Base-by-base conservation (phyloP, 1,284 basidiomycete species). In the Xanthoconium separans region DNA sequence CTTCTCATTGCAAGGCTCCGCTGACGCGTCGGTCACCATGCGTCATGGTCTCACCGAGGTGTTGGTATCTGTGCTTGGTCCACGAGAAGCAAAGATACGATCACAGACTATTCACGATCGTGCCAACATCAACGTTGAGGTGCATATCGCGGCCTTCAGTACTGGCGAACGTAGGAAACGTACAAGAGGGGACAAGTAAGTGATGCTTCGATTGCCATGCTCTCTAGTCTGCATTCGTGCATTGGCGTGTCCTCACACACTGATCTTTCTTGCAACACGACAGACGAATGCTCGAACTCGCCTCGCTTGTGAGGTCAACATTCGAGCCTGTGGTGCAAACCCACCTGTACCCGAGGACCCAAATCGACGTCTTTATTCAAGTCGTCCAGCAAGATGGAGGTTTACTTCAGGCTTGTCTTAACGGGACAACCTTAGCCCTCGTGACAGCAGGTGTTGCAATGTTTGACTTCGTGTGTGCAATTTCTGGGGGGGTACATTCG, bases 271-370 rank as follows among this genome's bases (percentile, higher is more conserved):
- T 36, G 34, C 15, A 2, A 22, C 22, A 22, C 22, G 7, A 30
- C 49, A 98, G 96, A 71, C 92, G 95, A 18, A 81, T 93, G 54
- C 77, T 93, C 55, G 96, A 99, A 72, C 80, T 98, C 56, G 91
- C 88, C 2, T 81, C 91, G 2, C 85, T 88, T 13, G 87, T 99
- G 60, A 90, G 93, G 73, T 88, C 92, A 37, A 98, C 96, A 0
- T 98, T 99, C 65, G 95, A 98, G 68, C 93, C 95, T 41, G 93
- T 97, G 50, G 83, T 99, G 39, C 91, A 95, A 69, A 89, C 90
- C 2, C 83, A 83, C 59, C 81, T 98, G 46, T 98, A 96, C 72
- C 96, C 96, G 8, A 87, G 96, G 49, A 91, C 91, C 30, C 87
- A 95, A 70, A 96, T 99, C 70, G 91, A 97, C 72, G 88, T 99